A percentile compares a stretch with the other conserved stretches of the same genome.
These are phyloP conservation scores for Aquanectria penicillioides DNA, from an alignment of 2,329 filamentous ascomycete species.

Conservation along the genomic window DNA sequence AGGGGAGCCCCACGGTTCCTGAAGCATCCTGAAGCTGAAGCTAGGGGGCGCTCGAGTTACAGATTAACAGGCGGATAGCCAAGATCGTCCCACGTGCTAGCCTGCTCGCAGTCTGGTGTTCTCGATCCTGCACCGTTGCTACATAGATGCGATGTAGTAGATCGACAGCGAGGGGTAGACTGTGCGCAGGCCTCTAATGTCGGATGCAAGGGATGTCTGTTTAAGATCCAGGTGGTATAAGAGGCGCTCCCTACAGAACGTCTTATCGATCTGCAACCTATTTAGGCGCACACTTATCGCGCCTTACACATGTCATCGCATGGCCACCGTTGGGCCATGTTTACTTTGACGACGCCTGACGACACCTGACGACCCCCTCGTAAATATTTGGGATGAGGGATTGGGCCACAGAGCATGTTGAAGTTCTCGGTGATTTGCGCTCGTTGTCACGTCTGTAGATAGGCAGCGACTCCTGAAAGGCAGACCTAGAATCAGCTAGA, in stretches of 20 bases:
- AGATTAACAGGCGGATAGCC: not conserved
- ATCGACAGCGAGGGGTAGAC: not conserved
- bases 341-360: too few relatives aligned
- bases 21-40: slow-evolving; percentile 7
- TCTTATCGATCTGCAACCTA: too few relatives aligned
- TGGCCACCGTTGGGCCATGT: too few relatives aligned
- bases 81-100: slow-evolving; percentile 1
- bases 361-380: too few relatives aligned
- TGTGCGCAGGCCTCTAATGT: not conserved
- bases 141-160: not conserved
- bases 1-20: not conserved
- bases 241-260: not conserved
- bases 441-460: too few relatives aligned
- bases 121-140: not conserved
- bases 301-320: too few relatives aligned
- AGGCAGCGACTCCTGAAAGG: too few relatives aligned
- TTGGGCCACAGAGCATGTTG: too few relatives aligned
- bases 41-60: not conserved
- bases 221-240: not conserved
- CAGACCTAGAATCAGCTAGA: too few relatives aligned
- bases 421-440: too few relatives aligned
- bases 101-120: not conserved
- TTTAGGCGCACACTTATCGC: too few relatives aligned
- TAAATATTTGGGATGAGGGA: too few relatives aligned
- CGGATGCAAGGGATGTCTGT: slow-evolving; percentile 1